Evolutionary conservation across 331 rosid species (phyloP).

Genomic region (Quercus phellos): DNA sequence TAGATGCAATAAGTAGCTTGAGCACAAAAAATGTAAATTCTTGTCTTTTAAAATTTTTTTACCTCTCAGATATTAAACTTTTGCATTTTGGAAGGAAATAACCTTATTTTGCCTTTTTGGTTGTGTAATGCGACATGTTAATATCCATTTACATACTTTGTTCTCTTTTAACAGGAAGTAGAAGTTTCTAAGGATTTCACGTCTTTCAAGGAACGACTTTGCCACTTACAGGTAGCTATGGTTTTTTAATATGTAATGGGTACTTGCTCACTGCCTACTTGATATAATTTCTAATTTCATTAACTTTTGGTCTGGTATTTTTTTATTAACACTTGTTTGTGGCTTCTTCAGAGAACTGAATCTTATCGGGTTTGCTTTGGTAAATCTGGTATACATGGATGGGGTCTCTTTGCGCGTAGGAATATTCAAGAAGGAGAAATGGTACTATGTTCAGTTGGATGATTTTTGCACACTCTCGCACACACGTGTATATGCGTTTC

Average conservation of each 20-base stretch:
- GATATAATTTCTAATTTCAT: background rate
- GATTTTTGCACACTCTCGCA: background rate
- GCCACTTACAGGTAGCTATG: conserved; percentile 60
- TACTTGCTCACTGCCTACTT: conserved; percentile 8
- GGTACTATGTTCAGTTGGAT: conserved; percentile 39
- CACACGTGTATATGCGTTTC: background rate
- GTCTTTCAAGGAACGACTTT: conserved; percentile 84
- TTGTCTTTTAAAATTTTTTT: conserved; percentile 1
- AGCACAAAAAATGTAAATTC: conserved; percentile 50
- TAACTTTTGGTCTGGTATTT: conserved; percentile 1
- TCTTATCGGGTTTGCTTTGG: conserved; percentile 74
- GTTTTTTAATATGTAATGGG: conserved; percentile 7
- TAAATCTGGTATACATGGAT: conserved; percentile 97
- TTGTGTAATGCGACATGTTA: background rate
- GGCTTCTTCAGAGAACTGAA: conserved; percentile 66
- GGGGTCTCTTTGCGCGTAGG: conserved; percentile 96
- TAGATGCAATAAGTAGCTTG: conserved; percentile 50
- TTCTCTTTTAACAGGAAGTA: conserved; percentile 52
- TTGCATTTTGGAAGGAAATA: conserved; percentile 14
- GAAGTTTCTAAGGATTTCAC: conserved; percentile 56
- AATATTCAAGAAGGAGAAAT: conserved; percentile 95
- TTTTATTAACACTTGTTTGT: conserved; percentile 1
- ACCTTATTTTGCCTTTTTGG: conserved; percentile 1
- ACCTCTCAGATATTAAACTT: background rate
- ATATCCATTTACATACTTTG: conserved; percentile 13